Conservation (phyloP, 2,329 filamentous ascomycete genomes). For the Fusarium coicis region DNA sequence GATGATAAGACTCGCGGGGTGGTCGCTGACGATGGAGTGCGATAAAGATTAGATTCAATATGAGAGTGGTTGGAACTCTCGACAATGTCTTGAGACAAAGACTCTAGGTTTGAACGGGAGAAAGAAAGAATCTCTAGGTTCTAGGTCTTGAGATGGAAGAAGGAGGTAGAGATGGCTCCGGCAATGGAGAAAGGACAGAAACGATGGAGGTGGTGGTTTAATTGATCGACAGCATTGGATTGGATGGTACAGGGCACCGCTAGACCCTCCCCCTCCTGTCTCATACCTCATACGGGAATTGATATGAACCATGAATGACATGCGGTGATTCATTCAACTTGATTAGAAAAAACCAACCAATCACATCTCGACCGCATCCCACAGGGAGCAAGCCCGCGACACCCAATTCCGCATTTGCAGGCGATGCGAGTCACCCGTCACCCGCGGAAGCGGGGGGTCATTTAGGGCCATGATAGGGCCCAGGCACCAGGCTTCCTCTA, state of each 20-base stretch:
- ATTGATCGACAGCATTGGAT: conserved; percentile 15
- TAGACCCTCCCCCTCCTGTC: conserved; percentile 16
- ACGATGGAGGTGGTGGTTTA: conserved; percentile 19
- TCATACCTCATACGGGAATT: conserved; percentile 8
- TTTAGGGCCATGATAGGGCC: conserved; percentile 6
- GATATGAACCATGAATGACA: conserved; percentile 38
- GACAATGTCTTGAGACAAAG: background rate
- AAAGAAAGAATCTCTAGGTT: background rate
- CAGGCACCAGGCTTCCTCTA: background rate
- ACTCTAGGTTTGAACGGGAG: background rate
- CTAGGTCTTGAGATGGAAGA: background rate
- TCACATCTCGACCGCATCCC: conserved; percentile 47
- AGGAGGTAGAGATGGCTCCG: conserved; percentile 7
- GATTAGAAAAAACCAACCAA: conserved; percentile 39
- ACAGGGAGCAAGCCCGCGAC: conserved; percentile 39
- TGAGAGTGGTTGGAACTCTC: background rate
- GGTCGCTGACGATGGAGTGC: conserved; percentile 2
- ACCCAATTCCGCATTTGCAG: conserved; percentile 20
- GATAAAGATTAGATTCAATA: background rate
- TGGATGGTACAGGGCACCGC: conserved; percentile 18
- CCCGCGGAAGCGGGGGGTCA: conserved; percentile 18
- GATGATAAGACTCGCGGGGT: conserved; percentile 30
- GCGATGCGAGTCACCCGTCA: conserved; percentile 64
- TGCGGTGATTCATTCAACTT: conserved; percentile 38
- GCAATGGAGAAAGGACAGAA: background rate